Conservation (phyloP, 176 grass and related monocot genomes). For the Leersia perrieri region DNA sequence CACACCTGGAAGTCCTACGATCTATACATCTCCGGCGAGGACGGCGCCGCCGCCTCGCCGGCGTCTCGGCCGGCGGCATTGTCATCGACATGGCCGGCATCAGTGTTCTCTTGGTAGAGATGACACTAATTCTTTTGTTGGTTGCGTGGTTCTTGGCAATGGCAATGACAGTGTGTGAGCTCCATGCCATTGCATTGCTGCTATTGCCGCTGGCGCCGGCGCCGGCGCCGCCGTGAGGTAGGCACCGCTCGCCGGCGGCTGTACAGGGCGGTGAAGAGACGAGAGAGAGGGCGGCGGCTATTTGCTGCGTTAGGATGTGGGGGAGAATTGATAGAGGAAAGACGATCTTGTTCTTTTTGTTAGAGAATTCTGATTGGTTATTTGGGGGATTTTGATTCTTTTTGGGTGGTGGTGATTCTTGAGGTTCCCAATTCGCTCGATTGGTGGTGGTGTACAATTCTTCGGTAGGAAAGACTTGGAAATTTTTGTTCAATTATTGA, state of each 20-base stretch:
- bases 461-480: conserved; percentile 20
- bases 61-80: conserved; percentile 33
- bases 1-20: conserved; percentile 66
- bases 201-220: neutral
- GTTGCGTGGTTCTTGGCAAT: conserved; percentile 25
- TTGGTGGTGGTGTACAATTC: conserved; percentile 38
- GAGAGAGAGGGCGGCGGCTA: neutral
- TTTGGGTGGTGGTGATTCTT: conserved; percentile 28
- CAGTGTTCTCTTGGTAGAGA: conserved; percentile 42
- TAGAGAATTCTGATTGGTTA: conserved; percentile 46
- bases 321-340: conserved; percentile 22
- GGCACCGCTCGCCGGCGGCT: neutral
- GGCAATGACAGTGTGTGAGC: neutral
- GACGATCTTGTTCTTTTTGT: conserved; percentile 30
- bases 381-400: conserved; percentile 41
- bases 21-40: conserved; percentile 41
- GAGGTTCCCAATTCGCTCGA: conserved; percentile 26
- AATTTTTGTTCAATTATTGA: conserved; percentile 30
- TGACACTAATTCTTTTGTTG: conserved; percentile 29
- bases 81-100: conserved; percentile 21
- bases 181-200: conserved; percentile 26
- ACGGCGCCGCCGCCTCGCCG: neutral
- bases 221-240: conserved; percentile 18
- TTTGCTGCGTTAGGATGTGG: neutral
- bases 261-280: conserved; percentile 36